Percentiles rank a stretch among this genome's conserved stretches.
Evolutionary conservation across 2,329 filamentous ascomycete genomes (phyloP).

Genomic region (Colletotrichum gloeosporioides): DNA sequence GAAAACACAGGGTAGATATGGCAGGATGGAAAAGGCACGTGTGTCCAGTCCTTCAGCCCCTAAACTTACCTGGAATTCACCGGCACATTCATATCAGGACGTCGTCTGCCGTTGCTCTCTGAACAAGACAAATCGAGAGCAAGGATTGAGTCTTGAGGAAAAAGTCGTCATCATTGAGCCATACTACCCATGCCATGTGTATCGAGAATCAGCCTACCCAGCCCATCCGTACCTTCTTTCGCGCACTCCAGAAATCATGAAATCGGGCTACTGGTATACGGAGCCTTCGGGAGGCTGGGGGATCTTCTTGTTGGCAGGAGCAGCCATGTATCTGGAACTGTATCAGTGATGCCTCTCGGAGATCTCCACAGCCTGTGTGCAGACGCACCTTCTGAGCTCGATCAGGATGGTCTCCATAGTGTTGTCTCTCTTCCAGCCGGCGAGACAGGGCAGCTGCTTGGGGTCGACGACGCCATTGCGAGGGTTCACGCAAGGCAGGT

Average conservation of each 20-base stretch:
- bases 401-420: slow-evolving; percentile 95
- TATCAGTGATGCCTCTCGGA: slow-evolving; percentile 6
- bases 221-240: neutral
- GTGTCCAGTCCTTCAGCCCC: neutral
- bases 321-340: slow-evolving; percentile 83
- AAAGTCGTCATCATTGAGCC: slow-evolving; percentile 20
- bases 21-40: neutral
- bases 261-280: slow-evolving; percentile 34
- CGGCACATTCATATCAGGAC: neutral
- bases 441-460: slow-evolving; percentile 81
- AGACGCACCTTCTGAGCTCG: slow-evolving; percentile 75
- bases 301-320: slow-evolving; percentile 90
- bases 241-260: slow-evolving; percentile 10
- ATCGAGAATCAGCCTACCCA: neutral
- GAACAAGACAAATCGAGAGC: neutral
- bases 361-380: neutral
- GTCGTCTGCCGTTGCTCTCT: neutral
- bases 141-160: neutral
- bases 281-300: slow-evolving; percentile 91
- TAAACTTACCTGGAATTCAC: neutral
- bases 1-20: neutral
- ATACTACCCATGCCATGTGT: slow-evolving; percentile 12
- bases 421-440: slow-evolving; percentile 89
- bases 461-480: slow-evolving; percentile 85
- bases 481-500: slow-evolving; percentile 91